These are phyloP conservation scores for Paulownia fortunei DNA, from an alignment of 257 asterid genomes.

Conservation along the genomic window DNA sequence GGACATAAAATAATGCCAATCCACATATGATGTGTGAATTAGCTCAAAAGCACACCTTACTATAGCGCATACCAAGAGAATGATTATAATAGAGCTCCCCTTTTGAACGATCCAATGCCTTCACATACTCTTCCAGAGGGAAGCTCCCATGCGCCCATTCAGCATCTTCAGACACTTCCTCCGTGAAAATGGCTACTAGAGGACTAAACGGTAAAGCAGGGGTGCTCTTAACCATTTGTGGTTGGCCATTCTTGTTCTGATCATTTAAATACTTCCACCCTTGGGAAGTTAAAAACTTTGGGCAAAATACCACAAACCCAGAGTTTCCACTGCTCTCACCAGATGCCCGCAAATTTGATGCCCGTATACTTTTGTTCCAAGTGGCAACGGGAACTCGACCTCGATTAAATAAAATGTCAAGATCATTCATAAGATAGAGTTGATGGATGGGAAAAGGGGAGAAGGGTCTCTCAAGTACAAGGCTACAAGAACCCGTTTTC, in stretches of 20 bases:
- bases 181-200: slow-evolving; percentile 67
- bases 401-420: slow-evolving; percentile 70
- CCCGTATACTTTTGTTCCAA: slow-evolving; percentile 67
- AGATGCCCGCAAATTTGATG: slow-evolving; percentile 52
- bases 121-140: slow-evolving; percentile 85
- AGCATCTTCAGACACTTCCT: slow-evolving; percentile 56
- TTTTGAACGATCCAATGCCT: slow-evolving; percentile 80
- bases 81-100: slow-evolving; percentile 90
- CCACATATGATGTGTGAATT: slow-evolving; percentile 31
- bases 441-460: slow-evolving; percentile 86
- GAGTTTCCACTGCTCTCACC: slow-evolving; percentile 67
- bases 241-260: slow-evolving; percentile 45
- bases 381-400: slow-evolving; percentile 83
- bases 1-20: slow-evolving; percentile 23
- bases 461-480: slow-evolving; percentile 90
- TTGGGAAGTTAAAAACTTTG: slow-evolving; percentile 61
- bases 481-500: slow-evolving; percentile 74
- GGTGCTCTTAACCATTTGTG: slow-evolving; percentile 34
- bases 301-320: slow-evolving; percentile 77
- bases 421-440: slow-evolving; percentile 61
- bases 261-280: slow-evolving; percentile 80
- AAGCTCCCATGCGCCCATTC: slow-evolving; percentile 94
- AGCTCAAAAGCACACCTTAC: slow-evolving; percentile 69
- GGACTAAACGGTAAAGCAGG: slow-evolving; percentile 71
- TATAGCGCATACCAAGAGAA: slow-evolving; percentile 89